Conservation (phyloP, 768 basidiomycete species). For the Podaxis sp. region DNA sequence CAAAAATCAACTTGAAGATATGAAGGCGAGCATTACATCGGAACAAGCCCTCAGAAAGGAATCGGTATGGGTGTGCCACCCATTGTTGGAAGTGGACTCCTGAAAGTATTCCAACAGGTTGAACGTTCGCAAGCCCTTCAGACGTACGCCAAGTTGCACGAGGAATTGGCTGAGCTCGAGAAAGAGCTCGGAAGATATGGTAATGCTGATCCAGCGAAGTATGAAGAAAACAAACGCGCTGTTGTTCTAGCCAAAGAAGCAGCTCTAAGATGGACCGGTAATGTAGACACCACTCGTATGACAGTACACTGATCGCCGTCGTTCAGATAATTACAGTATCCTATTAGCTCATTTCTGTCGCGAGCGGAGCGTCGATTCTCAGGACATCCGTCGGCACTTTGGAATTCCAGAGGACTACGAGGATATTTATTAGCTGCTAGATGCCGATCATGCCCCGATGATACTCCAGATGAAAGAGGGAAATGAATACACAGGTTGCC, state of each 20-base stretch:
- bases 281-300: conserved; percentile 21
- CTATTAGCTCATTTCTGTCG: conserved; percentile 65
- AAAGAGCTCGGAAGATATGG: conserved; percentile 77
- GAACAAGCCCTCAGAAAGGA: conserved; percentile 57
- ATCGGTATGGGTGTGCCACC: conserved; percentile 38
- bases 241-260: conserved; percentile 80
- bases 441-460: conserved; percentile 8
- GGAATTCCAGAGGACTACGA: conserved; percentile 75
- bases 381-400: conserved; percentile 66
- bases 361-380: conserved; percentile 53
- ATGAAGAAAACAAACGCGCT: conserved; percentile 75
- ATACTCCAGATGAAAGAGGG: conserved; percentile 3
- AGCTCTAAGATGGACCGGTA: conserved; percentile 86
- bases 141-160: conserved; percentile 49
- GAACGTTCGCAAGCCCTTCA: conserved; percentile 10
- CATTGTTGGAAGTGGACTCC: background rate
- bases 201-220: conserved; percentile 78
- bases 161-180: conserved; percentile 45
- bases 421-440: conserved; percentile 49
- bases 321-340: conserved; percentile 67
- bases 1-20: conserved; percentile 48
- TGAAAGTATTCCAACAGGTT: background rate
- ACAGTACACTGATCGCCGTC: background rate
- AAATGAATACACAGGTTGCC: conserved; percentile 1
- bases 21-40: conserved; percentile 41